Evolutionary conservation across 805 yeast species (phyloP).

Genomic region (Candida gorgasii): DNA sequence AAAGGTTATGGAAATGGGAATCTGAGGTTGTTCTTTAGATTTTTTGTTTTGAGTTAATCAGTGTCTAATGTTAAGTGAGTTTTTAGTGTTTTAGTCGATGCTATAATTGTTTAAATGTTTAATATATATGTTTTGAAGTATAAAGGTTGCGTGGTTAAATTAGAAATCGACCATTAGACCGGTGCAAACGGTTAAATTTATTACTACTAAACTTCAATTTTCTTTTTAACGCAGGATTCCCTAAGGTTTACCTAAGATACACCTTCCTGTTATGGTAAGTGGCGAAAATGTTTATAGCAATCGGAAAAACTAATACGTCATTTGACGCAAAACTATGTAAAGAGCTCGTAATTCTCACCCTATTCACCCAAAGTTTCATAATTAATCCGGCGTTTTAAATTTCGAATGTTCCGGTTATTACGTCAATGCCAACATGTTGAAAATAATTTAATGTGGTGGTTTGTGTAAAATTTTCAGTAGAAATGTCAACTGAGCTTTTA

Average conservation of each 20-base stretch:
- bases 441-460: neutral
- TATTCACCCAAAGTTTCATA: neutral
- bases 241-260: too few relatives aligned
- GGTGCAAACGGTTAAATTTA: too few relatives aligned
- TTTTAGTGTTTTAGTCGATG: too few relatives aligned
- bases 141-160: too few relatives aligned
- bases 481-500: neutral
- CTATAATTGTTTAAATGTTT: too few relatives aligned
- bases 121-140: too few relatives aligned
- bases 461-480: neutral
- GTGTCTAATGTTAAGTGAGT: too few relatives aligned
- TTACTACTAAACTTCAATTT: too few relatives aligned
- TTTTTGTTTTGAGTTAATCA: too few relatives aligned
- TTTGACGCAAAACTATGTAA: neutral
- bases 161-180: too few relatives aligned
- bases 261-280: neutral
- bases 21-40: too few relatives aligned
- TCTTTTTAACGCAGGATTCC: too few relatives aligned
- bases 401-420: neutral
- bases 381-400: neutral
- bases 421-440: neutral
- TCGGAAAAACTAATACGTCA: constrained; percentile 4
- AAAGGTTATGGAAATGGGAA: constrained; percentile 13
- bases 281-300: neutral
- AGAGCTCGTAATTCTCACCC: neutral